These are phyloP conservation scores for Albophoma yamanashiensis DNA, from an alignment of 2,329 filamentous ascomycete genomes.

Conservation along the genomic window DNA sequence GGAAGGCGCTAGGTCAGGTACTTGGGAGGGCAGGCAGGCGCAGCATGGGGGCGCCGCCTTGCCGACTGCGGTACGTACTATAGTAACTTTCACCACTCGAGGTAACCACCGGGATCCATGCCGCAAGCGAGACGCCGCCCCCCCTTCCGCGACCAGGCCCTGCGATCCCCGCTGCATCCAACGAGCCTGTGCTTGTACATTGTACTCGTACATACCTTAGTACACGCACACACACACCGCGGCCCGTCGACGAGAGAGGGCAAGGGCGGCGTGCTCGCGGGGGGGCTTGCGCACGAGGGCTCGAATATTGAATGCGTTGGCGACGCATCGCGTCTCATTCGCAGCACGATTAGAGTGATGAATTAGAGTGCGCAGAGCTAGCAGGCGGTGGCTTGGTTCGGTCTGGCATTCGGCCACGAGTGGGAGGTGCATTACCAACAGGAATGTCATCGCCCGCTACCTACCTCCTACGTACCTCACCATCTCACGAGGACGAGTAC, in stretches of 20 bases:
- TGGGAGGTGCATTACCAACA: not conserved
- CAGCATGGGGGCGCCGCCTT: not conserved
- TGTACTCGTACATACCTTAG: too few species aligned
- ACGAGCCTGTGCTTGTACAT: too few species aligned
- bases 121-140: not conserved
- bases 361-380: not conserved
- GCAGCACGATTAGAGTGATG: not conserved
- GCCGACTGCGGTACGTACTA: not conserved
- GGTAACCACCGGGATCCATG: not conserved
- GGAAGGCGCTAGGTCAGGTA: not conserved
- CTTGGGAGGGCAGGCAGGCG: not conserved
- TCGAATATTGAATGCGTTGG: not conserved
- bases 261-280: not conserved
- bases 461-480: too few species aligned
- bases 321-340: not conserved
- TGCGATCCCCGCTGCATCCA: not conserved
- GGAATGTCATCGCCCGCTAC: not conserved
- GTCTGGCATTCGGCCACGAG: not conserved
- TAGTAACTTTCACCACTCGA: too few species aligned
- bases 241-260: not conserved
- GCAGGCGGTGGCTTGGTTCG: not conserved
- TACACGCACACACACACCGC: too few species aligned
- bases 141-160: not conserved
- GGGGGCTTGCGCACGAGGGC: not conserved
- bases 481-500: too few species aligned